These are phyloP conservation scores for Mycena rebaudengoi DNA, from an alignment of 768 basidiomycete species.

Conservation along the genomic window DNA sequence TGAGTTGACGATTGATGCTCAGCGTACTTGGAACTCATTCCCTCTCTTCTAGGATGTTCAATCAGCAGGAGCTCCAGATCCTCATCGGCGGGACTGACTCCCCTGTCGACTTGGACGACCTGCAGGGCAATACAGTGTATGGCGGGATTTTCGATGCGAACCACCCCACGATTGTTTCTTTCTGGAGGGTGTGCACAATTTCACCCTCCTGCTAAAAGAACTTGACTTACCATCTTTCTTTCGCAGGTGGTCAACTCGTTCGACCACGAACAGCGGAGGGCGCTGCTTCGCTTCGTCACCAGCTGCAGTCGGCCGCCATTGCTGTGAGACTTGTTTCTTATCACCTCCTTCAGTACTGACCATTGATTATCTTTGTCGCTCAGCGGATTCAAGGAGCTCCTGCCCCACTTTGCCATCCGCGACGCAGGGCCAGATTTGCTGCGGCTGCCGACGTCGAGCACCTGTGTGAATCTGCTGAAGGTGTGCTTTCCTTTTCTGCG, in stretches of 20 bases:
- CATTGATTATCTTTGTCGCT: background rate
- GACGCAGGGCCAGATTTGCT: conserved; percentile 78
- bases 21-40: background rate
- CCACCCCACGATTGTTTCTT: conserved; percentile 75
- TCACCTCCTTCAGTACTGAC: background rate
- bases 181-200: conserved; percentile 76
- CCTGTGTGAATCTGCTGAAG: conserved; percentile 94
- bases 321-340: conserved; percentile 56
- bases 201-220: background rate
- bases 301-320: conserved; percentile 91
- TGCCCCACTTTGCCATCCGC: conserved; percentile 89
- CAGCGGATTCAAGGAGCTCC: conserved; percentile 87
- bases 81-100: conserved; percentile 89
- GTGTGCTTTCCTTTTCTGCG: conserved; percentile 41
- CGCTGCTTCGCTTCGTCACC: conserved; percentile 90
- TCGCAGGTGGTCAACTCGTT: conserved; percentile 79
- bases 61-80: conserved; percentile 94
- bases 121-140: conserved; percentile 80
- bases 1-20: conserved; percentile 34
- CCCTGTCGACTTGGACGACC: conserved; percentile 85
- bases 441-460: conserved; percentile 79
- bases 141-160: conserved; percentile 80
- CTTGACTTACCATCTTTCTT: background rate
- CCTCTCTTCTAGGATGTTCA: conserved; percentile 80
- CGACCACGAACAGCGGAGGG: conserved; percentile 79